Evolutionary conservation across 352 stramenopile genomes (phyloP).

Genomic region (Phytophthora melonis): DNA sequence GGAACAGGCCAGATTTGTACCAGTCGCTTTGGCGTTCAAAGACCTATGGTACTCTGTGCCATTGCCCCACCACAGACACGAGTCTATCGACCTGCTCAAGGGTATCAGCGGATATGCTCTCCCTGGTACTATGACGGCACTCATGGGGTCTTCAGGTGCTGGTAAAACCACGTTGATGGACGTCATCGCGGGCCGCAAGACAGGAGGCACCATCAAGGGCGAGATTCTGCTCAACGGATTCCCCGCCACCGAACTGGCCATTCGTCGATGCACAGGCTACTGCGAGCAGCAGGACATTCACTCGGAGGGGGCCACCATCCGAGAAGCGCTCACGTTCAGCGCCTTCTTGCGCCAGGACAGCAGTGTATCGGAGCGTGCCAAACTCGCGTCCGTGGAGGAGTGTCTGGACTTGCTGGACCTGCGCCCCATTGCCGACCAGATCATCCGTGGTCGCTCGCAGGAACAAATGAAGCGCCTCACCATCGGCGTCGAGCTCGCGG

Average conservation of each 20-base stretch:
- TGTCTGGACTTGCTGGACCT: slow-evolving; percentile 47
- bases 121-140: slow-evolving; percentile 51
- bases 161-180: slow-evolving; percentile 70
- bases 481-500: slow-evolving; percentile 92
- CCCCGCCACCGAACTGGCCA: slow-evolving; percentile 28
- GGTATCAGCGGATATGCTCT: slow-evolving; percentile 58
- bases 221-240: slow-evolving; percentile 63
- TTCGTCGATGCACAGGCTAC: slow-evolving; percentile 47
- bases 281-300: slow-evolving; percentile 35
- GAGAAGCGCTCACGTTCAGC: slow-evolving; percentile 89
- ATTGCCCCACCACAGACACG: slow-evolving; percentile 3
- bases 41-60: slow-evolving; percentile 43
- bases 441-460: slow-evolving; percentile 44
- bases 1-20: slow-evolving; percentile 25
- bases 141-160: slow-evolving; percentile 63
- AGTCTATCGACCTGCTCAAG: slow-evolving; percentile 72
- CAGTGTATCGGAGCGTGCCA: slow-evolving; percentile 34
- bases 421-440: slow-evolving; percentile 42
- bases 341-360: slow-evolving; percentile 75
- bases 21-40: slow-evolving; percentile 39
- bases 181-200: slow-evolving; percentile 88
- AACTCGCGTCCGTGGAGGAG: slow-evolving; percentile 42
- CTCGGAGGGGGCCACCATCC: slow-evolving; percentile 64
- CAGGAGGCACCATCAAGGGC: slow-evolving; percentile 62
- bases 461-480: slow-evolving; percentile 75